Evolutionary conservation across 208 protist species (phyloP).

Genomic region (Wallacemonas sp.): DNA sequence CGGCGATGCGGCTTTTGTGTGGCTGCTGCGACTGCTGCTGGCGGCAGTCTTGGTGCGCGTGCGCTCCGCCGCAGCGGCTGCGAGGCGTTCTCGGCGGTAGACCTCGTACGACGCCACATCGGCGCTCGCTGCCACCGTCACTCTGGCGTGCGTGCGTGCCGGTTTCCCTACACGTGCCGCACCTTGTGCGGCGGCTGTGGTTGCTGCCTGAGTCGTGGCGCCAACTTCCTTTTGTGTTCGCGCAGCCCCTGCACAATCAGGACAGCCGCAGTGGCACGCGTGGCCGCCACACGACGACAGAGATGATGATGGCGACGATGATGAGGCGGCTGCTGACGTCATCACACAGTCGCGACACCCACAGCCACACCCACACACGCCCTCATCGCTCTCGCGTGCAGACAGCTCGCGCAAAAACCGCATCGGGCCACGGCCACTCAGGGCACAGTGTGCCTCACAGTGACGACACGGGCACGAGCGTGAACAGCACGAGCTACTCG

Average conservation of each 20-base stretch:
- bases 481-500: conserved; percentile 13
- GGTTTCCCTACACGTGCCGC: neutral
- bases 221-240: too few species aligned
- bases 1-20: neutral
- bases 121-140: too few species aligned
- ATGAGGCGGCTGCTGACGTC: too few species aligned
- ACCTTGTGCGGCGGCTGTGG: neutral
- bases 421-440: too few species aligned
- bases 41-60: neutral
- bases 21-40: neutral
- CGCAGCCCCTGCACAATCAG: too few species aligned
- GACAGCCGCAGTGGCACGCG: too few species aligned
- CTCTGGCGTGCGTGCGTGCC: too few species aligned
- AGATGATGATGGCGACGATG: too few species aligned
- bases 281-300: too few species aligned
- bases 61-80: neutral
- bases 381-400: neutral
- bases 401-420: too few species aligned
- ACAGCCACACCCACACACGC: neutral
- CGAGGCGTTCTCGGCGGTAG: neutral
- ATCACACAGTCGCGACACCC: too few species aligned
- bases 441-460: conserved; percentile 3
- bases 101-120: conserved; percentile 2
- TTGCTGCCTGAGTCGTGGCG: neutral
- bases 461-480: conserved; percentile 9